phyloP scores from a whole-genome alignment of 2,329 filamentous ascomycete genomes.

The Ascochyta viciae-villosae region DNA sequence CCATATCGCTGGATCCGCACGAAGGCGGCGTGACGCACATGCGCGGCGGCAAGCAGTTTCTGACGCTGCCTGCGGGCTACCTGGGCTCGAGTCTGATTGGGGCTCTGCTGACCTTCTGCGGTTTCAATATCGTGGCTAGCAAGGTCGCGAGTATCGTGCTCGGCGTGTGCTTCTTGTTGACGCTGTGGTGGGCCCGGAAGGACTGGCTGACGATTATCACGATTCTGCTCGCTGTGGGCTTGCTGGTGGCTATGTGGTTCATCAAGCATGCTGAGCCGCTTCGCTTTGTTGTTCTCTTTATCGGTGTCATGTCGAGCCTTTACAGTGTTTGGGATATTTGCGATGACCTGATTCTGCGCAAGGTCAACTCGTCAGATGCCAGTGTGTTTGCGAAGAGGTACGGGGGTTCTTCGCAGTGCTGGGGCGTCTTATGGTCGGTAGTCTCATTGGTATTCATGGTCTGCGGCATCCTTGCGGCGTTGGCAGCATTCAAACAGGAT shows the following conservation, averaged over 20 bases:
- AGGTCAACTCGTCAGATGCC: slow-evolving; percentile 81
- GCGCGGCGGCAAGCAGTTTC: slow-evolving; percentile 71
- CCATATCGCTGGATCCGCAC: slow-evolving; percentile 75
- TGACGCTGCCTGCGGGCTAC: slow-evolving; percentile 80
- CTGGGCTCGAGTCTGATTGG: slow-evolving; percentile 79
- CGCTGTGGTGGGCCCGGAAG: slow-evolving; percentile 79
- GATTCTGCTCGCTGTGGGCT: slow-evolving; percentile 71
- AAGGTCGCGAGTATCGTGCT: slow-evolving; percentile 79
- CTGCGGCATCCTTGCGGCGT: slow-evolving; percentile 74
- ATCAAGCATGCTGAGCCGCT: slow-evolving; percentile 77
- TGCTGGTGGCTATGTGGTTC: slow-evolving; percentile 80
- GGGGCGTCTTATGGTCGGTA: slow-evolving; percentile 80
- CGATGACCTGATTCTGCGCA: slow-evolving; percentile 80
- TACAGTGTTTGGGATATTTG: slow-evolving; percentile 88
- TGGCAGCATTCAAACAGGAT: slow-evolving; percentile 77
- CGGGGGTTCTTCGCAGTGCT: slow-evolving; percentile 80
- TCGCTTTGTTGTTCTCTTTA: slow-evolving; percentile 78
- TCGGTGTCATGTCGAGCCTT: slow-evolving; percentile 80
- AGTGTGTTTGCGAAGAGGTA: slow-evolving; percentile 80
- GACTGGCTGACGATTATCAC: slow-evolving; percentile 81
- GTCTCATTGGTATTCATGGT: slow-evolving; percentile 76
- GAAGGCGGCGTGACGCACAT: slow-evolving; percentile 83
- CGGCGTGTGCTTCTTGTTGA: slow-evolving; percentile 77
- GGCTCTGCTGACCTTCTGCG: slow-evolving; percentile 78
- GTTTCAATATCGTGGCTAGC: slow-evolving; percentile 81